These are phyloP conservation scores for Groenewaldozyma tartarivorans DNA, from an alignment of 805 yeast species.

Conservation along the genomic window DNA sequence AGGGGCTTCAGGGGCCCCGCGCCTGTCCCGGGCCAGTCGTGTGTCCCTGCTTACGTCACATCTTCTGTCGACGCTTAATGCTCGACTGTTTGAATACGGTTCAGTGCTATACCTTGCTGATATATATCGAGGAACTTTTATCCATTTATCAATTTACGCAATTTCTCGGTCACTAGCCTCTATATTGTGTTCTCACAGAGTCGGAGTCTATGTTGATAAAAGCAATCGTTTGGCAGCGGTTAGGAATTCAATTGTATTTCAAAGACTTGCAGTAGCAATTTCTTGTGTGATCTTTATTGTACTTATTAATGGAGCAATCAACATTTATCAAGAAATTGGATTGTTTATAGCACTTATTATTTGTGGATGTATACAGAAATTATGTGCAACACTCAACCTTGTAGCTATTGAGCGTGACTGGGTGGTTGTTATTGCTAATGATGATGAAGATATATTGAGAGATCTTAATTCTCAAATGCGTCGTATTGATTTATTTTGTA, in stretches of 20 bases:
- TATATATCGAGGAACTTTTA: conserved; percentile 27
- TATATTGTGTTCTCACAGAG: conserved; percentile 21
- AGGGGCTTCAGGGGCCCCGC: no score
- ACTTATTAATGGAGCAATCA: conserved; percentile 1
- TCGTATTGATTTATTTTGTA: conserved; percentile 31
- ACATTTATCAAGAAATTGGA: background rate
- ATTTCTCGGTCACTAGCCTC: conserved; percentile 24
- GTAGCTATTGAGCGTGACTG: conserved; percentile 35
- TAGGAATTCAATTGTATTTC: conserved; percentile 27
- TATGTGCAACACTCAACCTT: conserved; percentile 28
- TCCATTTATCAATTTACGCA: conserved; percentile 31
- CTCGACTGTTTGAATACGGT: conserved; percentile 33
- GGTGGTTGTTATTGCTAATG: conserved; percentile 30
- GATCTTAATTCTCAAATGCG: conserved; percentile 29
- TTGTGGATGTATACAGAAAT: conserved; percentile 29
- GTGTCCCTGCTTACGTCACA: conserved; percentile 1
- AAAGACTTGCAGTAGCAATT: conserved; percentile 23
- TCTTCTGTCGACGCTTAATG: conserved; percentile 24
- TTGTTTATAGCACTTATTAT: conserved; percentile 19
- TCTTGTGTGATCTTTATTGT: conserved; percentile 20
- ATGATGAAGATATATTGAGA: conserved; percentile 19
- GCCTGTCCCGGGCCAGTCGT: no score
- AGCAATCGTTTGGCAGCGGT: conserved; percentile 26
- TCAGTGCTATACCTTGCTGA: conserved; percentile 29
- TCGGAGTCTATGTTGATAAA: conserved; percentile 26